Conservation (phyloP, 345 rosid genomes). For the Ceriops tagal region DNA sequence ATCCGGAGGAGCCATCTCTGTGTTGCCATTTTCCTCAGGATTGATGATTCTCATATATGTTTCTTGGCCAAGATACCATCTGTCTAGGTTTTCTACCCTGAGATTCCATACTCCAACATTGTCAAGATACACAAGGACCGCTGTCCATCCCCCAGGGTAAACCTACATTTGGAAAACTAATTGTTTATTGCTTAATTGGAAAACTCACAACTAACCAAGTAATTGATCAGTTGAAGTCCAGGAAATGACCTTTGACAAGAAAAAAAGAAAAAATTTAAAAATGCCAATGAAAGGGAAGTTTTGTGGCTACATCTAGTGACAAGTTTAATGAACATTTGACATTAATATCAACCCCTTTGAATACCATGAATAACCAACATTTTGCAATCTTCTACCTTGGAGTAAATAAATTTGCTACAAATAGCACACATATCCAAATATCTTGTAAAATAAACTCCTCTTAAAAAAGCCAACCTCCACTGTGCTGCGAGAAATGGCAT, state of each 20-base stretch:
- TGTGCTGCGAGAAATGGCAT: slow-evolving; percentile 60
- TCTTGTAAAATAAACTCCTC: background rate
- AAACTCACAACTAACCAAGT: background rate
- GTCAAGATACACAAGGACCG: slow-evolving; percentile 1
- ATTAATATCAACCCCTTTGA: too few species aligned
- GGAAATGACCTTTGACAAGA: too few species aligned
- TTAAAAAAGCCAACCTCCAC: slow-evolving; percentile 30
- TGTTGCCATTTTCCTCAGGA: slow-evolving; percentile 11
- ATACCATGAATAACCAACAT: too few species aligned
- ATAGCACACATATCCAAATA: background rate
- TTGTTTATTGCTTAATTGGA: background rate
- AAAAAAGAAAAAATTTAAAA: too few species aligned
- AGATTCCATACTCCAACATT: slow-evolving; percentile 17
- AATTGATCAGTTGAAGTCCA: background rate
- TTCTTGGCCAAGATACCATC: slow-evolving; percentile 21
- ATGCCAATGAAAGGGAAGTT: too few species aligned
- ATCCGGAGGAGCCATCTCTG: slow-evolving; percentile 3
- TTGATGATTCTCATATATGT: slow-evolving; percentile 17
- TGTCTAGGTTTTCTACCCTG: slow-evolving; percentile 15
- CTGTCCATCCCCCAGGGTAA: background rate
- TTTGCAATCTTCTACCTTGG: too few species aligned
- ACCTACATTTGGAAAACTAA: background rate
- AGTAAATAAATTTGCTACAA: background rate
- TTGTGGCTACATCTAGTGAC: too few species aligned
- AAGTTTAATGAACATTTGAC: too few species aligned